phyloP scores from a whole-genome alignment of 2,329 filamentous ascomycete genomes.

The Colletotrichum noveboracense region DNA sequence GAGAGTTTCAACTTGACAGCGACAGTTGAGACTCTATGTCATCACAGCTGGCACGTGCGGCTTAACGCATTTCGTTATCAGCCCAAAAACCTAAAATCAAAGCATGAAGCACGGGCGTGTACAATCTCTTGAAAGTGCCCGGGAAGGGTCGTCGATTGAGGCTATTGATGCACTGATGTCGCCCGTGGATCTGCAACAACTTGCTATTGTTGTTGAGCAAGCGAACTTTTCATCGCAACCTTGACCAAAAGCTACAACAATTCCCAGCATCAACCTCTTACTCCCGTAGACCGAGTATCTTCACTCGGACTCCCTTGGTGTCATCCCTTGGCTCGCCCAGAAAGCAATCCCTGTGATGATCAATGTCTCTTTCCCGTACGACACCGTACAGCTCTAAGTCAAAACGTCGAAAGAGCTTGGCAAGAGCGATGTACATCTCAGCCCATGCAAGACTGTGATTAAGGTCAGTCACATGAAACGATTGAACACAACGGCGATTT shows the following conservation, averaged over 20 bases:
- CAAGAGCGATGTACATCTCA: neutral
- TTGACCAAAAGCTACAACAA: neutral
- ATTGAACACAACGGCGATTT: neutral
- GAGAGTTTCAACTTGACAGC: neutral
- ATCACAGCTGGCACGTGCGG: neutral
- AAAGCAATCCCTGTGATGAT: slow-evolving; percentile 3
- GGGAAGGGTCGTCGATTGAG: neutral
- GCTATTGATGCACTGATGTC: neutral
- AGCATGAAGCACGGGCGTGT: neutral
- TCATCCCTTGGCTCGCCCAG: neutral
- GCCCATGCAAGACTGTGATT: neutral
- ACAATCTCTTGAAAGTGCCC: neutral
- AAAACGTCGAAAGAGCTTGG: slow-evolving; percentile 12
- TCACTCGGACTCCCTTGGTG: neutral
- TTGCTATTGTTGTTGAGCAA: neutral
- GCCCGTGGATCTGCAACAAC: neutral
- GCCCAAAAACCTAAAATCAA: neutral
- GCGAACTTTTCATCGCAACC: neutral
- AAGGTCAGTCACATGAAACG: neutral
- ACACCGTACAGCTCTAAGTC: slow-evolving; percentile 27
- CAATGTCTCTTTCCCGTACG: neutral
- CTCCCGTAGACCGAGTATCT: neutral
- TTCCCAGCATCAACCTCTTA: neutral
- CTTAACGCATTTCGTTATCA: neutral
- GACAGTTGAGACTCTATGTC: neutral